Evolutionary conservation across 192 early-diverging fungal species (phyloP), one percentile per base, ranked within the genome.

Genomic region (Gaertneriomyces sp.): DNA sequence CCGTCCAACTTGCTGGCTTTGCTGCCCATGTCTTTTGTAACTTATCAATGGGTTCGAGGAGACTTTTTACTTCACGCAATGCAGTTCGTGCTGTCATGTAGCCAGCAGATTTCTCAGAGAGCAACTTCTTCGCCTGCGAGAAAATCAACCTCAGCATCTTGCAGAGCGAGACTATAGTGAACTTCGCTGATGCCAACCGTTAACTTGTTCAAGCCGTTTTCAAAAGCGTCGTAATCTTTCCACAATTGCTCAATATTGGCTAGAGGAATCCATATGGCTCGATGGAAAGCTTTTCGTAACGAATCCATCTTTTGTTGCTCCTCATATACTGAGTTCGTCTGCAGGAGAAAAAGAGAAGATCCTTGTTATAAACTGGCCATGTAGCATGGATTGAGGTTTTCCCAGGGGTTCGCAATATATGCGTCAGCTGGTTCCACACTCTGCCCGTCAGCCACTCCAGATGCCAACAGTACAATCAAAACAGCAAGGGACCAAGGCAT

Each of bases 31-130:
- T 76, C 45, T 75, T 71, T 63, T 80, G 76, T 19, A 63, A 78
- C 11, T 79, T 81, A 20, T 86, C 86, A 58, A 98, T 92, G 3
- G 78, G 73, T 57, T 93, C 93, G 20, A 87, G 87, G 42, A 91
- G 74, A n/a, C 77, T 79, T 57, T 88, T 84, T 66, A 93, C 79
- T 43, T 96, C 93, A 50, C 89, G 87, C 41, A 87, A 75, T 25
- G 89, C 92, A 7, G 89, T 90, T 69, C 95, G 87, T 3, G 95
- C 94, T 5, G 92, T 91, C 92, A 96, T 98, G 69, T 98, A 98
- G 17, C 84, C 81, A 42, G 93, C 82, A 5, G 94, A 95, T 41
- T 85, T 73, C 60, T 94, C 94, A 43, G 84, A 81, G 17, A 96
- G 72, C 64, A 90, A 87, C 64, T 94, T 94, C 74, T 96, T 98